Evolutionary conservation across 495 filamentous ascomycete genomes (phyloP).

Genomic region (Penicillium crystallinum): DNA sequence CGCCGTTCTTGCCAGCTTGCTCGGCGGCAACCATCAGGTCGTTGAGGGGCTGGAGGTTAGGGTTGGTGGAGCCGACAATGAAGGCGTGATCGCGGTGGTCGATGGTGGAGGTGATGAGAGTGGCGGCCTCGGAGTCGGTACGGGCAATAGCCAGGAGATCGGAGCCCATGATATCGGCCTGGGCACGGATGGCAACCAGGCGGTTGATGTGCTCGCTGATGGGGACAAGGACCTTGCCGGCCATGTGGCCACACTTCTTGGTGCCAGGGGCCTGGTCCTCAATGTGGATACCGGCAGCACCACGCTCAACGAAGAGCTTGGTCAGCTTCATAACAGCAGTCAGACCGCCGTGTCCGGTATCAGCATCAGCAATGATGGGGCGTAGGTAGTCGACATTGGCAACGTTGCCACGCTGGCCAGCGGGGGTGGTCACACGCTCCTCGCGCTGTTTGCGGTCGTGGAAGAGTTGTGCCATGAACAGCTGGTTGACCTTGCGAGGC

Average conservation of each 20-base stretch:
- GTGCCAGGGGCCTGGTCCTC: constrained; percentile 98
- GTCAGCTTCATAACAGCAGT: constrained; percentile 99
- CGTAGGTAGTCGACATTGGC: constrained; percentile 90
- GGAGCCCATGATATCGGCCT: constrained; percentile 96
- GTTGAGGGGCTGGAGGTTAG: constrained; percentile 73
- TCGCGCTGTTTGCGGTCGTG: constrained; percentile 98
- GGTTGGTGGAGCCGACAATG: constrained; percentile 87
- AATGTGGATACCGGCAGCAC: constrained; percentile 96
- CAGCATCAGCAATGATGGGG: constrained; percentile 94
- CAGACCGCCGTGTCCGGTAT: constrained; percentile 94
- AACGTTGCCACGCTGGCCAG: constrained; percentile 64
- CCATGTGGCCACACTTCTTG: constrained; percentile 99
- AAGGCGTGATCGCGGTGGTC: constrained; percentile 91
- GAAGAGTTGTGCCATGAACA: constrained; percentile 98
- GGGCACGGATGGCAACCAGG: constrained; percentile 90
- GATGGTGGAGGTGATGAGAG: constrained; percentile 93
- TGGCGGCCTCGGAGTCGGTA: constrained; percentile 96
- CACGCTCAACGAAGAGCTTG: constrained; percentile 94
- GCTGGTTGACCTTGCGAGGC: constrained; percentile 93
- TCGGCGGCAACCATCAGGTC: constrained; percentile 90
- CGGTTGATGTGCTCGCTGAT: constrained; percentile 99
- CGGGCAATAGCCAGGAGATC: constrained; percentile 88
- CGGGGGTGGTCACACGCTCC: constrained; percentile 78
- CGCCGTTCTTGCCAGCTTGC: constrained; percentile 71
- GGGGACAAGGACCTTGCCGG: constrained; percentile 95